phyloP scores from a whole-genome alignment of 495 filamentous ascomycete genomes.

The Barbatosphaeria neglecta region DNA sequence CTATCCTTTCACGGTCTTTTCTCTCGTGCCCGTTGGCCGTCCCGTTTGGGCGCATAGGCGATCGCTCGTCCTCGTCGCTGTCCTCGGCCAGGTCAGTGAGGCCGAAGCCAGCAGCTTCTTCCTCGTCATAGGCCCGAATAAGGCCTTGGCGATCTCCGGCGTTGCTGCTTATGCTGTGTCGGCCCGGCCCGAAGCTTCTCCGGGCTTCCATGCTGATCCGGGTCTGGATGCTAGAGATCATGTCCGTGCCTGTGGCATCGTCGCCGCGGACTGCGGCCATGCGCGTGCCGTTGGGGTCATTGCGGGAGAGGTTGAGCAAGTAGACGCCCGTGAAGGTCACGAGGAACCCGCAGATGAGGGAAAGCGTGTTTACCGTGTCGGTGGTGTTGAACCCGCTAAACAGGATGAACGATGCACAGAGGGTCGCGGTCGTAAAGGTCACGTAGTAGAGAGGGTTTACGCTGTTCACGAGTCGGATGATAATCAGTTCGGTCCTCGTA shows the following conservation, averaged over 20 bases:
- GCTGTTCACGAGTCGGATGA: constrained; percentile 42
- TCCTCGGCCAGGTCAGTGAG: constrained; percentile 56
- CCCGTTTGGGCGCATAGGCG: constrained; percentile 17
- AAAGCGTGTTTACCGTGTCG: constrained; percentile 80
- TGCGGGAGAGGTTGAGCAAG: constrained; percentile 84
- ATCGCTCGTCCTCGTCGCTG: constrained; percentile 40
- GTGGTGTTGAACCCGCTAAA: constrained; percentile 97
- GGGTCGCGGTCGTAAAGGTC: constrained; percentile 94
- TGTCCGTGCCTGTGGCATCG: constrained; percentile 82
- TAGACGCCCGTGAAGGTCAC: constrained; percentile 97
- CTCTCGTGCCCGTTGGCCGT: constrained; percentile 5
- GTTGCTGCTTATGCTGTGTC: constrained; percentile 47
- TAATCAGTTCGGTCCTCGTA: constrained; percentile 19
- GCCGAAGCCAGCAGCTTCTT: constrained; percentile 53
- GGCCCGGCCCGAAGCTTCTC: constrained; percentile 36
- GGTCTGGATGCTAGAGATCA: constrained; percentile 76
- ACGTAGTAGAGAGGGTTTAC: constrained; percentile 99
- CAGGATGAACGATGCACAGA: constrained; percentile 92
- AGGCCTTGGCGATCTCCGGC: constrained; percentile 64
- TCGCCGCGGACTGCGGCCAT: constrained; percentile 52
- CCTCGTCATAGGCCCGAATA: constrained; percentile 72
- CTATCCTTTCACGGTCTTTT: constrained; percentile 12
- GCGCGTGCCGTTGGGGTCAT: constrained; percentile 71
- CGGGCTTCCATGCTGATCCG: constrained; percentile 85
- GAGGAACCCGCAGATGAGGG: constrained; percentile 85